Conservation (phyloP, 2,329 filamentous ascomycete species). For the Fusarium sp. region DNA sequence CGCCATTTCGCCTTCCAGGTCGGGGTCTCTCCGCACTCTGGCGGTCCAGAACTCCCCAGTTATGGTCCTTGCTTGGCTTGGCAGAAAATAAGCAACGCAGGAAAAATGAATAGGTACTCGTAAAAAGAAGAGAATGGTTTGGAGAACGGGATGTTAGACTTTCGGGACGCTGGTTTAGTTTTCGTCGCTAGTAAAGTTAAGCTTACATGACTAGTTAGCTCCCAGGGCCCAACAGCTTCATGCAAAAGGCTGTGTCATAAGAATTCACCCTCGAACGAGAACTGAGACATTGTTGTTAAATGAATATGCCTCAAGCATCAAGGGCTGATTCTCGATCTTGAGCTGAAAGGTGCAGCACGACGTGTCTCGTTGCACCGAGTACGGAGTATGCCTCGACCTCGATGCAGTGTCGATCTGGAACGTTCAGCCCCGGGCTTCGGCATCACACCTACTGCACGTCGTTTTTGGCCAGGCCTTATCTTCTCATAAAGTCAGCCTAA, state of each 20-base stretch:
- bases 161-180: background rate
- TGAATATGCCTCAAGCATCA: background rate
- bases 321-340: background rate
- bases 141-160: background rate
- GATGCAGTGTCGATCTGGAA: constrained; percentile 26
- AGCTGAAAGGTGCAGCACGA: background rate
- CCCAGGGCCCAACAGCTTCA: background rate
- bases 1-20: background rate
- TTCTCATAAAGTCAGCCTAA: background rate
- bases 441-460: background rate
- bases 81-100: constrained; percentile 13
- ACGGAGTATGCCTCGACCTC: constrained; percentile 8
- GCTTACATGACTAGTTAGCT: constrained; percentile 18
- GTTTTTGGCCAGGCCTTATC: background rate
- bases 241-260: constrained; percentile 20
- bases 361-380: constrained; percentile 9
- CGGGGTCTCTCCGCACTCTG: constrained; percentile 22
- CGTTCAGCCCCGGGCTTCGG: constrained; percentile 10
- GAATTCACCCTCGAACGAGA: constrained; percentile 11
- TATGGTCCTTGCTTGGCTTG: constrained; percentile 18
- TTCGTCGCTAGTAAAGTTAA: background rate
- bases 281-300: constrained; percentile 10
- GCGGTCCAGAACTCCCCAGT: constrained; percentile 6
- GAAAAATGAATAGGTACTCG: background rate
- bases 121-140: background rate